Base-by-base conservation (phyloP, 208 protist genomes). In the Sergeia podlipaevii region DNA sequence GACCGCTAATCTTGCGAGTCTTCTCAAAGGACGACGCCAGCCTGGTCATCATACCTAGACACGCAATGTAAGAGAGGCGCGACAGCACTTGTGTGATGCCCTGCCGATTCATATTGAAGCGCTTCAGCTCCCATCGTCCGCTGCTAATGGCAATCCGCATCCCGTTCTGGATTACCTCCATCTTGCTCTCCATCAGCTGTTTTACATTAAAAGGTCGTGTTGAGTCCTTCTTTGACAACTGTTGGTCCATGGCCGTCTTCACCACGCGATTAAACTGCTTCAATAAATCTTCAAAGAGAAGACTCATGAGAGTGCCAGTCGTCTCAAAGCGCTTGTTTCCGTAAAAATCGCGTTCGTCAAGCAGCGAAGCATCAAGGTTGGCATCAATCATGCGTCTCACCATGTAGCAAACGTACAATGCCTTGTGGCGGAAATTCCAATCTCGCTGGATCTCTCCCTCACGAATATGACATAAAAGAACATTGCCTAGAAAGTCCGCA, bases 281-380 rank as follows among this genome's bases (percentile, higher is more conserved):
- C 55, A 99, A 98, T 5, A 99, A 66, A 66, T 99, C 97, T 58
- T 99, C 97, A 70, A 99, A 99, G 10, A 99, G 74, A 1, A 99
- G 77, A 4, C 91, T 91, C 60, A 99, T 85, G n/a, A 99, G 80
- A 39, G 96, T 92, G 6, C 99, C 99, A 0, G 98, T 97, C 23
- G 97, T 91, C 65, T 98, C 93, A 20, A 99, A 91, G 15, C 98
- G 81, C 71, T 99, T 99, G 78, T 99, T 99, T 42, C 98, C 98
- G 76, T 99, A 99, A 76, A 99, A 99, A 70, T 99, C 99, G 36
- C 97, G 93, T 65, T 99, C 98, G 65, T 99, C 98, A 1, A 99
- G 67, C 2, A 90, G 70, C 0, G 71, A 73, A 4, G 76, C 38
- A 61, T 99, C 96, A 20, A 82, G 61, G 59, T 73, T 83, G 0